These are phyloP conservation scores for Ascochyta rabiei DNA, from an alignment of 2,329 filamentous ascomycete species.

Conservation along the genomic window DNA sequence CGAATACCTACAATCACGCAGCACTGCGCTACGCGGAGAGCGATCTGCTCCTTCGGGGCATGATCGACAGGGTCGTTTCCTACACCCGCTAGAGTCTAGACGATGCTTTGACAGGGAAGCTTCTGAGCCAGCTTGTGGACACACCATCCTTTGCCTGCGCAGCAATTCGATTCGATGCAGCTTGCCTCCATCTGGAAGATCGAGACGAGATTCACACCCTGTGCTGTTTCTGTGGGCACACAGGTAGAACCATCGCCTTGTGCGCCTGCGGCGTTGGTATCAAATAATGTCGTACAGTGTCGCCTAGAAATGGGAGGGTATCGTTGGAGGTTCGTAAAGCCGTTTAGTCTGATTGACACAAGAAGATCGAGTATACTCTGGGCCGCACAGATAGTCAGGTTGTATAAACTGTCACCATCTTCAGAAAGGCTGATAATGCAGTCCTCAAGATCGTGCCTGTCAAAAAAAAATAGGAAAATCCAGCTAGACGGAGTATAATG, in stretches of 20 bases:
- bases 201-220: neutral
- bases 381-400: neutral
- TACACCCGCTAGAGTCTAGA: too few relatives aligned
- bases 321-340: conserved; percentile 9
- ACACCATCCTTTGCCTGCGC: neutral
- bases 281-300: neutral
- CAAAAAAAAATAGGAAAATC: too few relatives aligned
- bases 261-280: conserved; percentile 13
- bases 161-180: neutral
- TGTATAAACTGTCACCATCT: neutral
- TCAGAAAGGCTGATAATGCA: neutral
- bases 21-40: neutral
- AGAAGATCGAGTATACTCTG: neutral
- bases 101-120: neutral
- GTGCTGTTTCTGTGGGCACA: neutral
- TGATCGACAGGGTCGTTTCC: conserved; percentile 4
- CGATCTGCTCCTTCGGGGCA: neutral
- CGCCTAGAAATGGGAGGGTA: conserved; percentile 8
- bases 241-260: neutral
- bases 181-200: neutral
- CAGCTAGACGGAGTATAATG: neutral
- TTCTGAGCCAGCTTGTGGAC: neutral
- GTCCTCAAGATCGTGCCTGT: neutral
- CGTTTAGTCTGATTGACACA: neutral
- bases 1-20: neutral